Percentiles rank a stretch among this genome's conserved stretches.
Evolutionary conservation across 106 monocot genomes (phyloP).

Genomic region (Dioscorea zingiberensis): DNA sequence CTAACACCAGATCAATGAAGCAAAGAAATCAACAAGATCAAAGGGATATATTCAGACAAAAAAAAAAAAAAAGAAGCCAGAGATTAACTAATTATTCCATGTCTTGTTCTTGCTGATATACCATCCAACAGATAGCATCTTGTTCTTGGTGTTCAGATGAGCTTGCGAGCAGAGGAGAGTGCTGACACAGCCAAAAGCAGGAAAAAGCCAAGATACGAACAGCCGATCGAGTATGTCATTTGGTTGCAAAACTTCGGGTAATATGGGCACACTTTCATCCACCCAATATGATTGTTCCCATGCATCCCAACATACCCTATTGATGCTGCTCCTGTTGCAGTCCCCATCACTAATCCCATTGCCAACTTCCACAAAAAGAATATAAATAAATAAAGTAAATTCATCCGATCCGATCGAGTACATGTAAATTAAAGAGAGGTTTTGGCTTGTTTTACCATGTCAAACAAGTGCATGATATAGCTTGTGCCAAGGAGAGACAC

Average conservation of each 20-base stretch:
- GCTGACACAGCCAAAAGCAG: neutral
- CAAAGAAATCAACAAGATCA: too few species aligned
- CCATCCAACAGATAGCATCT: neutral
- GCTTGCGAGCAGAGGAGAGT: neutral
- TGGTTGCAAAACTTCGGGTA: neutral
- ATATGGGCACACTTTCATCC: neutral
- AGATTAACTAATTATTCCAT: too few species aligned
- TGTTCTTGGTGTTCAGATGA: neutral
- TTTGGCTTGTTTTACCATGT: conserved; percentile 3
- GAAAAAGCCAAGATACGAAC: conserved; percentile 4
- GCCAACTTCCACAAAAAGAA: neutral
- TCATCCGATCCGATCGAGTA: too few species aligned
- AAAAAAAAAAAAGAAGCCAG: too few species aligned
- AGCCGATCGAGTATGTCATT: neutral
- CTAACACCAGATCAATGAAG: too few species aligned
- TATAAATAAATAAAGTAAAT: too few species aligned
- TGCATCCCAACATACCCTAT: conserved; percentile 4
- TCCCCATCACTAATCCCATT: conserved; percentile 7
- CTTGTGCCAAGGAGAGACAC: neutral
- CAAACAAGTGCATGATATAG: neutral
- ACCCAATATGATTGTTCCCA: conserved; percentile 1
- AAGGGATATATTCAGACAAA: too few species aligned
- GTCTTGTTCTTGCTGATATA: too few species aligned
- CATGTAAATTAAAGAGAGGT: too few species aligned
- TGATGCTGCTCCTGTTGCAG: neutral